Evolutionary conservation across 108 stramenopile genomes (phyloP), one percentile per base, ranked within the genome.

Genomic region (Nitzschia palea): DNA sequence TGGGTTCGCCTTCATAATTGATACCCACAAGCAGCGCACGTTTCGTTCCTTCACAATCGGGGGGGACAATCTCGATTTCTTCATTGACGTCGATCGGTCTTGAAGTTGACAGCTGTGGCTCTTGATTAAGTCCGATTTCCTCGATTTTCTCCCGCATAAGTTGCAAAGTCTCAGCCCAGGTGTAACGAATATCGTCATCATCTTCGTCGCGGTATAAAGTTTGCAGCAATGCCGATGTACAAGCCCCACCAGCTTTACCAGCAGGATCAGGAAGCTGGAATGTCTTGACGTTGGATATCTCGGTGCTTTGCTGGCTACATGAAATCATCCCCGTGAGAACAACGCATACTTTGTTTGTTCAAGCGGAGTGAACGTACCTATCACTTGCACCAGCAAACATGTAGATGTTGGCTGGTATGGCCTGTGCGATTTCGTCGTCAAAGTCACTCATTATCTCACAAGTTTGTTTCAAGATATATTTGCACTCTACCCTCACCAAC

Each of bases 21-120:
- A 96, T 94, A 18, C 96, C 90, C 28, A 95, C 78, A 40, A 95
- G 61, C 33, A 95, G 53, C 0, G 94, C 94, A 25, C 78, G 83
- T 70, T 62, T 84, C 55, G 40, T 73, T 42, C 61, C 78, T 75
- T 58, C 72, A 61, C 48, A 81, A 2, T 47, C 58, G 3, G 77
- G 74, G 9, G 84, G 71, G 3, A 71, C 65, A 50, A 81, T 81
- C 31, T 65, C 29, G 32, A 82, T 51, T 15, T 57, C 62, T 23
- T 66, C 54, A 44, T 75, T 54, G 5, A 79, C 67, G 61, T 78
- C 77, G n/a, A 72, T 67, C 0, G 65, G 80, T 45, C 85, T 69
- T 50, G 81, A 80, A 12, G 81, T 70, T 4, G 79, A 80, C 1
- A 88, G 67, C 35, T 80, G 80, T 12, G 84, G 84, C 17, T 61